Percentiles rank a stretch among this genome's conserved stretches.
Conservation (phyloP, 2,329 filamentous ascomycete genomes). For the Clonostachys rhizophaga region DNA sequence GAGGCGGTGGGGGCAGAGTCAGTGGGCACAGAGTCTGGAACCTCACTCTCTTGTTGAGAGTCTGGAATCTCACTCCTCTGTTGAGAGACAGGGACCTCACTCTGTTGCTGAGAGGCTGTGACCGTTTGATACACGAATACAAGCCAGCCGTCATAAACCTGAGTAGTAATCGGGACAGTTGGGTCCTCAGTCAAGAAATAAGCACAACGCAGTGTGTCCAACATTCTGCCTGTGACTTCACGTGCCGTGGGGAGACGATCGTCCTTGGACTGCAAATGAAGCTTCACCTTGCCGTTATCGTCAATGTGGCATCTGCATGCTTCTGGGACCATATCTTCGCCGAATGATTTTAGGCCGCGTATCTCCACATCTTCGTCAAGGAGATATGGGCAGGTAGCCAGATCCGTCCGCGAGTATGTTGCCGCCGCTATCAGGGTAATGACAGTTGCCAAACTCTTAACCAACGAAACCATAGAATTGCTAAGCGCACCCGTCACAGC, state of each 20-base stretch:
- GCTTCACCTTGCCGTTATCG: slow-evolving; percentile 29
- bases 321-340: slow-evolving; percentile 26
- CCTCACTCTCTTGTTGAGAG: too few species aligned
- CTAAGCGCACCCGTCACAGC: slow-evolving; percentile 38
- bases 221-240: slow-evolving; percentile 38
- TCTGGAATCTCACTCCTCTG: too few species aligned
- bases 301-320: slow-evolving; percentile 31
- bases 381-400: slow-evolving; percentile 39
- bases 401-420: slow-evolving; percentile 27
- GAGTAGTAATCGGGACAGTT: slow-evolving; percentile 27
- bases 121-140: slow-evolving; percentile 20
- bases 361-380: slow-evolving; percentile 45
- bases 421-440: slow-evolving; percentile 42
- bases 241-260: slow-evolving; percentile 20
- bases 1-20: not conserved
- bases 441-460: slow-evolving; percentile 37
- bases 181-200: slow-evolving; percentile 37
- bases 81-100: too few species aligned
- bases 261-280: slow-evolving; percentile 23
- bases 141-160: slow-evolving; percentile 17
- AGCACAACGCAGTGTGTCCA: slow-evolving; percentile 44
- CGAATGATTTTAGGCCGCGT: slow-evolving; percentile 36
- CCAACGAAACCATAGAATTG: slow-evolving; percentile 38
- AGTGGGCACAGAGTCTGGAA: too few species aligned
- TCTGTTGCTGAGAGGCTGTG: not conserved